These are phyloP conservation scores for Torulaspora globosa DNA, from an alignment of 1,139 yeast genomes.

Conservation along the genomic window DNA sequence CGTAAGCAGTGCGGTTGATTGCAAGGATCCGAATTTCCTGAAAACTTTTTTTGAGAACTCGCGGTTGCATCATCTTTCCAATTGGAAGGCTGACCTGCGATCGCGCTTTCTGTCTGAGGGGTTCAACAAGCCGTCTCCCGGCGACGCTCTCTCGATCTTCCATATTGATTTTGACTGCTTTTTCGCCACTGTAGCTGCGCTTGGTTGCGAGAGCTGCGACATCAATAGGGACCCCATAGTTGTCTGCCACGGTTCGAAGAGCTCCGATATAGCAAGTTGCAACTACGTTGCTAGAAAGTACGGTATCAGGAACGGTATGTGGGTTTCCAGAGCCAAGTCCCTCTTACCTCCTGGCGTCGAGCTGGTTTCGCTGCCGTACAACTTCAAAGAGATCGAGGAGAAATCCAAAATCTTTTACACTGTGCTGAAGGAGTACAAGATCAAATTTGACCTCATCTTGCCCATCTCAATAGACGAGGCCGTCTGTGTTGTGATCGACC, in stretches of 20 bases:
- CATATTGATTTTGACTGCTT: conserved; percentile 94
- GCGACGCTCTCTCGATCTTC: conserved; percentile 43
- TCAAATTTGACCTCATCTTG: conserved; percentile 48
- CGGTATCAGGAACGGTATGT: conserved; percentile 86
- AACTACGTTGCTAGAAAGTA: conserved; percentile 73
- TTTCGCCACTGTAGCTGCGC: conserved; percentile 80
- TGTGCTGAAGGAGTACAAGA: conserved; percentile 32
- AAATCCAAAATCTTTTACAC: conserved; percentile 55
- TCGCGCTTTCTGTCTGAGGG: conserved; percentile 43
- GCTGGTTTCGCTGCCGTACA: conserved; percentile 60
- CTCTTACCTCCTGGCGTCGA: conserved; percentile 52
- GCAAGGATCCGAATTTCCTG: conserved; percentile 76
- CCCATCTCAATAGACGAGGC: conserved; percentile 95
- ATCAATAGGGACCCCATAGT: conserved; percentile 64
- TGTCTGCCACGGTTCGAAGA: conserved; percentile 72
- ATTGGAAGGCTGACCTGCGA: conserved; percentile 78
- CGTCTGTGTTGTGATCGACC: conserved; percentile 58
- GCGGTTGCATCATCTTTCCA: conserved; percentile 79
- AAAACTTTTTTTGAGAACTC: conserved; percentile 71
- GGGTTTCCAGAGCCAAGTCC: conserved; percentile 63
- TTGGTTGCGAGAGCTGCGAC: conserved; percentile 49
- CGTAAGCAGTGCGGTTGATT: conserved; percentile 40
- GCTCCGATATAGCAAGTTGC: conserved; percentile 80
- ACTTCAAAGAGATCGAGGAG: conserved; percentile 67
- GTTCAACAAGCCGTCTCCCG: conserved; percentile 5